A percentile compares a stretch with the other conserved stretches of the same genome.
phyloP scores from a whole-genome alignment of 495 filamentous ascomycete species.

The Aspergillus avenaceus region DNA sequence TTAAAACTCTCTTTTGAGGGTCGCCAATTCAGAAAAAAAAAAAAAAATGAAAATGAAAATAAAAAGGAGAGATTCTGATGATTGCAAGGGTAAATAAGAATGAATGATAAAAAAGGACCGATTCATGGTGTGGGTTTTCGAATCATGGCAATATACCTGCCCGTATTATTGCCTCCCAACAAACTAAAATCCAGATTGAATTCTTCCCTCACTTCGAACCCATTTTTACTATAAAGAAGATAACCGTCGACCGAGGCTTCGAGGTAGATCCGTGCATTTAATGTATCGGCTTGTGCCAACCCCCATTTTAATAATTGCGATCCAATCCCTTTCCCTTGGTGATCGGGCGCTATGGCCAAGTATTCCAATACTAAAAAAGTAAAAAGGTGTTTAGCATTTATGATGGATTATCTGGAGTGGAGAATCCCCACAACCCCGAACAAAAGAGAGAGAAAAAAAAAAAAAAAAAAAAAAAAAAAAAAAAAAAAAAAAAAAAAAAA shows the following conservation, averaged over 20 bases:
- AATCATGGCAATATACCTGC: not conserved
- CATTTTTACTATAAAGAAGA: constrained; percentile 50
- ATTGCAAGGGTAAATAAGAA: too few species aligned
- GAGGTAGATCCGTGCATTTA: constrained; percentile 43
- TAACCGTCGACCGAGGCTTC: constrained; percentile 50
- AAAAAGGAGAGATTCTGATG: too few species aligned
- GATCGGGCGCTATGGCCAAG: constrained; percentile 39
- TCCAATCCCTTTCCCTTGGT: constrained; percentile 49
- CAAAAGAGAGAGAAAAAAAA: too few species aligned
- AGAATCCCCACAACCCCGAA: too few species aligned
- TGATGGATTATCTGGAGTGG: too few species aligned
- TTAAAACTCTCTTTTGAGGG: too few species aligned
- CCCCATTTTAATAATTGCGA: constrained; percentile 47
- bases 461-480: too few species aligned
- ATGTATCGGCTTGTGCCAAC: constrained; percentile 43
- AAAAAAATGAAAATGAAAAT: too few species aligned
- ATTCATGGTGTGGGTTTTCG: not conserved
- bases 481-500: not conserved
- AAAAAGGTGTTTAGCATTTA: not conserved
- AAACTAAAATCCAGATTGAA: constrained; percentile 24
- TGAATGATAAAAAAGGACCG: too few species aligned
- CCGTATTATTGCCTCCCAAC: constrained; percentile 17
- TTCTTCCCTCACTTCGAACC: constrained; percentile 44
- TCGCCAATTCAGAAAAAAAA: too few species aligned
- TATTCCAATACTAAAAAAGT: constrained; percentile 35